Evolutionary conservation across 768 basidiomycete species (phyloP).

Genomic region (Kwoniella dendrophila): DNA sequence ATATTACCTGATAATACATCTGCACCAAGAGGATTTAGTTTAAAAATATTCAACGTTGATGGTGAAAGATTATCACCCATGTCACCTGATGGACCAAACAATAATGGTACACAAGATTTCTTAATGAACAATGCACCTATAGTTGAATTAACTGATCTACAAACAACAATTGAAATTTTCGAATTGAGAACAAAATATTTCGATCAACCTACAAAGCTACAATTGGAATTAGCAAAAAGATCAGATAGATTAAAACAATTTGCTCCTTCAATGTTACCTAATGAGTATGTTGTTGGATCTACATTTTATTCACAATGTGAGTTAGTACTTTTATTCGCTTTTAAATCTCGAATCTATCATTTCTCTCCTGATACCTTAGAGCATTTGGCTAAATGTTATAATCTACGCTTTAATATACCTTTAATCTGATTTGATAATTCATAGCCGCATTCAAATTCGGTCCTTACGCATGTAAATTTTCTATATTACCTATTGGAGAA

Average conservation of each 20-base stretch:
- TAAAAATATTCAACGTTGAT: slow-evolving; percentile 31
- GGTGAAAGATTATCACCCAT: slow-evolving; percentile 25
- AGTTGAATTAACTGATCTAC: slow-evolving; percentile 32
- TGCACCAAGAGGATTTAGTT: slow-evolving; percentile 30
- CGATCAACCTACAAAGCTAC: slow-evolving; percentile 27
- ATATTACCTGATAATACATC: slow-evolving; percentile 29
- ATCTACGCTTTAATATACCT: too few relatives aligned
- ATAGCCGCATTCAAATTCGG: slow-evolving; percentile 25
- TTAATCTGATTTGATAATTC: neutral
- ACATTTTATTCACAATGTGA: slow-evolving; percentile 32
- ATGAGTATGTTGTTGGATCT: slow-evolving; percentile 26
- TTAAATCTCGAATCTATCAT: neutral
- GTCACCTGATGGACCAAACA: slow-evolving; percentile 17
- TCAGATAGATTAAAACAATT: slow-evolving; percentile 33
- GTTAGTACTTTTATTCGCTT: neutral
- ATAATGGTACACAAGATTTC: slow-evolving; percentile 28
- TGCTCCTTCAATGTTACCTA: slow-evolving; percentile 29
- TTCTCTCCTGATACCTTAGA: neutral
- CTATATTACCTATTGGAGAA: slow-evolving; percentile 5
- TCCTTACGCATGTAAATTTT: slow-evolving; percentile 24
- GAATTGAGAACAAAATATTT: slow-evolving; percentile 33
- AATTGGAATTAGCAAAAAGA: slow-evolving; percentile 25
- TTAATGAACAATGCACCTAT: slow-evolving; percentile 38
- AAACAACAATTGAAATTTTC: slow-evolving; percentile 39
- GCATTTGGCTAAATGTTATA: too few relatives aligned